phyloP scores from a whole-genome alignment of 805 yeast genomes.

The Kuraishia piskuri region DNA sequence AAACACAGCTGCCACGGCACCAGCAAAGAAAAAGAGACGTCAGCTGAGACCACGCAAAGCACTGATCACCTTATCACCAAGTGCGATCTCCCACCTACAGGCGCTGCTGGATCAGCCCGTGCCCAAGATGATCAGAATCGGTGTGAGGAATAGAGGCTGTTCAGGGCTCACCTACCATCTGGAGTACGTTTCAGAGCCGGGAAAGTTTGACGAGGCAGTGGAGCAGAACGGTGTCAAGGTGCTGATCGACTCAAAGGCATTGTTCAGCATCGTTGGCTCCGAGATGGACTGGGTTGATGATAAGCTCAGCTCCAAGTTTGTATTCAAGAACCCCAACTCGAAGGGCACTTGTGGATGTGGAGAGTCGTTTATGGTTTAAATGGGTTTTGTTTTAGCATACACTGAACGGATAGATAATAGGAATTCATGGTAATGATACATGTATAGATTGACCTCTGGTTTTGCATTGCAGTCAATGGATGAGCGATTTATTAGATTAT shows the following conservation, averaged over 20 bases:
- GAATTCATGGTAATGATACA: too few relatives aligned
- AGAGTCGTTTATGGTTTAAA: constrained; percentile 93
- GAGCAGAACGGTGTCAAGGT: constrained; percentile 92
- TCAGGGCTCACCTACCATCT: constrained; percentile 89
- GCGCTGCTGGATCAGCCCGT: constrained; percentile 68
- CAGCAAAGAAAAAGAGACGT: constrained; percentile 35
- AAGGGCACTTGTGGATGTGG: constrained; percentile 99
- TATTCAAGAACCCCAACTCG: constrained; percentile 91
- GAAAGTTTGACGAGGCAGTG: constrained; percentile 91
- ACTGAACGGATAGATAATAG: not conserved
- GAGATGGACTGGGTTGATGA: constrained; percentile 99
- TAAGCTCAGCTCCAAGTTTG: constrained; percentile 78
- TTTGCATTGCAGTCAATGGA: too few relatives aligned
- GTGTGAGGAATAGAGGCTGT: constrained; percentile 95
- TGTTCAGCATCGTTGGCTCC: constrained; percentile 90
- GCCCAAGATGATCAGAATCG: constrained; percentile 84
- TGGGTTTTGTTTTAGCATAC: not conserved
- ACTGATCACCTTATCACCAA: constrained; percentile 69
- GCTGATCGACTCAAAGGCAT: constrained; percentile 89
- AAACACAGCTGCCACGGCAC: not conserved
- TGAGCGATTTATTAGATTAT: too few relatives aligned
- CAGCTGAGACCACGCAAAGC: constrained; percentile 83
- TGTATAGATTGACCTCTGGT: too few relatives aligned
- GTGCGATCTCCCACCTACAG: constrained; percentile 66
- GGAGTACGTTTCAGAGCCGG: constrained; percentile 84